phyloP scores from a whole-genome alignment of 108 stramenopile species.

The Fistulifera solaris region DNA sequence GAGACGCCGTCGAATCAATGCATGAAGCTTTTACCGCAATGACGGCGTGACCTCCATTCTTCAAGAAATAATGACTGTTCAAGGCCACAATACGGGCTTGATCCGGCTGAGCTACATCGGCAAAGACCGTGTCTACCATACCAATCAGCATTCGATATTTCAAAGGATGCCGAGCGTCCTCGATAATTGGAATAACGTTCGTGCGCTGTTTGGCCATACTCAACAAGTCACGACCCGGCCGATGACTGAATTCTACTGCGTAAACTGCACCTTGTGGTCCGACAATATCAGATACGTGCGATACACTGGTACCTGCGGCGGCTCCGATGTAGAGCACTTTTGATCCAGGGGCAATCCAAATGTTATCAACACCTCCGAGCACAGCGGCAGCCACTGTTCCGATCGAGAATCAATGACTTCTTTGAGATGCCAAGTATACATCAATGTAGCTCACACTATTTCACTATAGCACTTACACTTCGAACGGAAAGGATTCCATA shows the following conservation, averaged over 20 bases:
- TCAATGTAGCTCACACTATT: neutral
- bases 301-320: slow-evolving; percentile 98
- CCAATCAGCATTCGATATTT: slow-evolving; percentile 99
- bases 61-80: slow-evolving; percentile 98
- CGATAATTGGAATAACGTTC: slow-evolving; percentile 99
- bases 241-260: slow-evolving; percentile 99
- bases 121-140: slow-evolving; percentile 99
- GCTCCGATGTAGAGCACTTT: slow-evolving; percentile 99
- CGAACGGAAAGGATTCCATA: slow-evolving; percentile 99
- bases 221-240: slow-evolving; percentile 97
- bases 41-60: slow-evolving; percentile 97
- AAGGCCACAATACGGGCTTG: slow-evolving; percentile 99
- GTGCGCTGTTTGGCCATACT: slow-evolving; percentile 98
- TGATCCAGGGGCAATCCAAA: slow-evolving; percentile 94
- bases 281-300: slow-evolving; percentile 98
- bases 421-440: neutral
- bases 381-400: slow-evolving; percentile 93
- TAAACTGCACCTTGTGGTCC: slow-evolving; percentile 96
- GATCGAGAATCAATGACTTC: slow-evolving; percentile 1
- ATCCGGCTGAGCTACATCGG: slow-evolving; percentile 99
- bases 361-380: slow-evolving; percentile 96
- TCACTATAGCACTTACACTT: slow-evolving; percentile 66
- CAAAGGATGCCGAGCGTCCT: slow-evolving; percentile 98
- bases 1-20: slow-evolving; percentile 98
- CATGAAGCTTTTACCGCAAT: slow-evolving; percentile 99